Base-by-base conservation (phyloP, 1,284 basidiomycete genomes). In the Malassezia restricta region DNA sequence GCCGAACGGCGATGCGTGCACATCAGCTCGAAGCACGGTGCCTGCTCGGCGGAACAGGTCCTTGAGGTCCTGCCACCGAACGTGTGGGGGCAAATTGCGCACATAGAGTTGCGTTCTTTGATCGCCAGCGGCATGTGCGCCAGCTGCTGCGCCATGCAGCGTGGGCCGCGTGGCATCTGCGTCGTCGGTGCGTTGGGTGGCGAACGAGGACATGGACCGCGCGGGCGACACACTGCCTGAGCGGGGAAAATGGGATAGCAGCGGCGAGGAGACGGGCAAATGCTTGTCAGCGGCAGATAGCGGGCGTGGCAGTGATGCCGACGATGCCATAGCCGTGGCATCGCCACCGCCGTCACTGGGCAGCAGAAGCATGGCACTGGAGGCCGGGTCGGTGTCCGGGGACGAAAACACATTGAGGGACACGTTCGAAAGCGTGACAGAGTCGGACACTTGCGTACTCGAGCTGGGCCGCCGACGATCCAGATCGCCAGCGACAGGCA, bases 31-130 rank as follows among this genome's bases (percentile, higher is more conserved):
- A 3, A 75, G 63, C 8, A 75, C 74, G 5, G 71, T 74, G n/a
- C 74, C 74, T 6, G 74, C 68, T 15, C 73, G 73, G 40, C 74
- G 65, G 56, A 75, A 74, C 46, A 75, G 68, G 47, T 75, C 74
- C 45, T 64, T 66, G 35, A 75, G 51, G 45, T 75, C 74, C 49
- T 75, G 74, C 74, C 74, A 75, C 20, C 74, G 62, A 0, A 74
- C 74, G 7, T 73, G 58, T 49, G 71, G 74, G 3, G 74, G 74
- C 39, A 75, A 56, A 45, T 75, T 75, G 20, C 59, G 63, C 27
- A 71, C 63, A 37, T 59, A 53, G 12, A 72, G 59, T 75, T 91
- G 87, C 0, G 87, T 90, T 47, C 87, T 79, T 0, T 87, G 92
- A 74, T 95, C 90, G 24, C 59, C 62, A 8, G 66, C 65, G 12